Evolutionary conservation across 441 rosid species (phyloP).

Genomic region (Dalechampia spathulata): DNA sequence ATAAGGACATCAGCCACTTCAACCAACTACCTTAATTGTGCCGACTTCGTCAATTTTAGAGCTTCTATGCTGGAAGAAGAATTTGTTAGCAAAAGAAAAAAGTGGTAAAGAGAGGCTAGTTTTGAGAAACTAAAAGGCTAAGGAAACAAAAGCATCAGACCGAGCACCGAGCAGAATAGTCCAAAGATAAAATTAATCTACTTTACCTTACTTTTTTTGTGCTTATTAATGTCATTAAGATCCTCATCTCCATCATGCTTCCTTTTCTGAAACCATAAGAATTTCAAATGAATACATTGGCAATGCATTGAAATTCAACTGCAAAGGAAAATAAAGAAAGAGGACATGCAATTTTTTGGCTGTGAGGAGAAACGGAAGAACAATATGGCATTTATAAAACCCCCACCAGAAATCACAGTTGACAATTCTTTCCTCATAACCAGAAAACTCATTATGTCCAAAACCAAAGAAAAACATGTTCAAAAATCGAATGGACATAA

Average conservation of each 20-base stretch:
- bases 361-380: too few relatives aligned
- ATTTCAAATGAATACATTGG: constrained; percentile 3
- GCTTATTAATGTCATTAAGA: constrained; percentile 68
- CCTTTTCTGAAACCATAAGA: constrained; percentile 66
- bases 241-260: constrained; percentile 94
- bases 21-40: constrained; percentile 87
- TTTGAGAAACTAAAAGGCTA: constrained; percentile 9
- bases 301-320: not conserved
- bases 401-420: not conserved
- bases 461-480: not conserved
- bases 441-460: not conserved
- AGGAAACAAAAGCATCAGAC: not conserved
- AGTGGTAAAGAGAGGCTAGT: not conserved
- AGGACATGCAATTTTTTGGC: too few relatives aligned
- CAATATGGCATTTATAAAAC: not conserved
- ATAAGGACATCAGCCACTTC: constrained; percentile 26
- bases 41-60: constrained; percentile 89
- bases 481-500: too few relatives aligned
- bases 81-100: not conserved
- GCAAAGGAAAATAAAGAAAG: not conserved
- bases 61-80: constrained; percentile 66
- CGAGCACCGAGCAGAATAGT: constrained; percentile 2
- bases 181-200: not conserved
- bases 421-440: not conserved
- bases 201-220: constrained; percentile 93